Base-by-base conservation (phyloP, 2,329 filamentous ascomycete species). In the Colletotrichum melonis region DNA sequence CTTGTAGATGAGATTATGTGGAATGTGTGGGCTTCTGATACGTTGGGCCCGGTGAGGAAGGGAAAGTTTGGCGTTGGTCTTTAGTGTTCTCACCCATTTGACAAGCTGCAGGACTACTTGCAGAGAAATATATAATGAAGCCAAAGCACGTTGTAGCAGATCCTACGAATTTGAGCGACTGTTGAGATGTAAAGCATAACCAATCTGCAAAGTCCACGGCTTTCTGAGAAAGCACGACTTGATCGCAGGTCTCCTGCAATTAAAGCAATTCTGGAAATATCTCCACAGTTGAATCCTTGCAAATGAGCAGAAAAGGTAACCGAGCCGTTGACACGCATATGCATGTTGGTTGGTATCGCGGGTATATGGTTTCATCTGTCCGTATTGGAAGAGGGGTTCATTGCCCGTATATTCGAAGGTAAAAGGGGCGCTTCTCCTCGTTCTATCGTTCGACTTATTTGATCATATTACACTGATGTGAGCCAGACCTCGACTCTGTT, bases 11-110 rank as follows among this genome's bases (percentile, higher is more conserved):
- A 67, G 58, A 42, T 63, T 58, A 74, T 65, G 65, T 66, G 52
- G 72, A 67, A 74, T 72, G 60, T 59, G 59, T 55, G 71, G 38
- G 24, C 49, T 62, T 62, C 24, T 56, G 88, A 54, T 72, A 57
- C 54, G 54, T 52, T 91, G 16, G 89, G 88, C 1, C 82, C 91
- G 14, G 82, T 91, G 69, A 57, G 69, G 68, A 72, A 62, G 35
- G 68, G 56, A 32, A n/a, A 72, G 35, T 69, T 63, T 12, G 52
- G 69, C 69, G 69, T 72, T 14, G 22, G 38, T 52, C 22, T 57
- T 63, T 30, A 12, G 35, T 69, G 30, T 38, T 22, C 26, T 32
- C 59, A 19, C 46, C 38, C 56, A n/a, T 42, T 24, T 49, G 11
- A 70, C n/a, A 30, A 32, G 22, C 54, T 59, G n/a, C 30, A 16